These are phyloP conservation scores for Ceratobasidium sp. DNA, from an alignment of 1,284 basidiomycete genomes.

Conservation along the genomic window DNA sequence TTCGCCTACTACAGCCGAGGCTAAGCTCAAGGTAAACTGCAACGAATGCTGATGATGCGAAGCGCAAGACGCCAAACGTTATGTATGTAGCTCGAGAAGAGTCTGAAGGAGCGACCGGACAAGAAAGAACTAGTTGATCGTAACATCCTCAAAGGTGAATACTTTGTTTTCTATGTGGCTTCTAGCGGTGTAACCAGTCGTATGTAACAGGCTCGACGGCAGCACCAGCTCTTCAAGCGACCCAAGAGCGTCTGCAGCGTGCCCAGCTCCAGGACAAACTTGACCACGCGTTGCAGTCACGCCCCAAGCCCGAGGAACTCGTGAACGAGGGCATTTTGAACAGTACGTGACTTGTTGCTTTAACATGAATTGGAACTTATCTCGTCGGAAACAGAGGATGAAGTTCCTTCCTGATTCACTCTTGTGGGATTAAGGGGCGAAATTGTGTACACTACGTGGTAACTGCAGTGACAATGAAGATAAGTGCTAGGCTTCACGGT, in stretches of 20 bases:
- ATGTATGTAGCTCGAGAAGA: slow-evolving; percentile 67
- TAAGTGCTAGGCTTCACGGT: slow-evolving; percentile 1
- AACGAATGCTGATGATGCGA: not conserved
- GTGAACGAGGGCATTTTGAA: slow-evolving; percentile 78
- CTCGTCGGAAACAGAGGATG: slow-evolving; percentile 49
- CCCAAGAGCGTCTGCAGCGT: slow-evolving; percentile 72
- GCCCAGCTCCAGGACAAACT: slow-evolving; percentile 81
- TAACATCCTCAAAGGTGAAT: slow-evolving; percentile 79
- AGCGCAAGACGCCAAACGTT: not conserved
- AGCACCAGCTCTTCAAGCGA: slow-evolving; percentile 76
- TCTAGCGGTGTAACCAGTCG: not conserved
- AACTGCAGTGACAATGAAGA: slow-evolving; percentile 28
- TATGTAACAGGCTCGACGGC: slow-evolving; percentile 69
- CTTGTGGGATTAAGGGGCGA: not conserved
- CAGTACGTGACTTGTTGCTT: slow-evolving; percentile 58
- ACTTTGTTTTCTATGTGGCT: slow-evolving; percentile 10
- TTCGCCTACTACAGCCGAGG: slow-evolving; percentile 27
- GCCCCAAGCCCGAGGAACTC: slow-evolving; percentile 76
- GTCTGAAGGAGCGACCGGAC: slow-evolving; percentile 68
- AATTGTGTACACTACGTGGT: slow-evolving; percentile 3
- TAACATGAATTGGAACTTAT: not conserved
- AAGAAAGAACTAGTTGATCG: slow-evolving; percentile 76
- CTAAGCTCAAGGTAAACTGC: slow-evolving; percentile 27
- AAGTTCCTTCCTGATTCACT: slow-evolving; percentile 45
- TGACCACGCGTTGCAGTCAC: slow-evolving; percentile 71